Evolutionary conservation across 1,284 basidiomycete species (phyloP).

Genomic region (Neolentinus lepideus): DNA sequence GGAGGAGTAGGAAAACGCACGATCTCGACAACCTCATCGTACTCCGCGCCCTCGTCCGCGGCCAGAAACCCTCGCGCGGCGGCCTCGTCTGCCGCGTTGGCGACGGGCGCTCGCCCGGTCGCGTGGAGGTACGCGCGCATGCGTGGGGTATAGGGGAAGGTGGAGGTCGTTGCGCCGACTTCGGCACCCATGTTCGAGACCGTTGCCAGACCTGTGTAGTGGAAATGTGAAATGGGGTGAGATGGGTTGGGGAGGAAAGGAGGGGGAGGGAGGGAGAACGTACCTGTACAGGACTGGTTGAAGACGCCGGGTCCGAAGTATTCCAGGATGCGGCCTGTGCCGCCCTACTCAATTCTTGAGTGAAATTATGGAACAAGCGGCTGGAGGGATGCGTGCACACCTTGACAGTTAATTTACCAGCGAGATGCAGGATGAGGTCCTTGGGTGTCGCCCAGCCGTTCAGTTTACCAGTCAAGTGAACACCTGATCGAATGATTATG

Average conservation of each 20-base stretch:
- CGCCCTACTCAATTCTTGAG: constrained; percentile 59
- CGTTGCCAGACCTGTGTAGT: constrained; percentile 83
- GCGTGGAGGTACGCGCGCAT: constrained; percentile 91
- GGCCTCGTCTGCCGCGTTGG: constrained; percentile 83
- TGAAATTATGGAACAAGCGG: neutral
- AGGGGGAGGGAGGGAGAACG: neutral
- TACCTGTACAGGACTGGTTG: constrained; percentile 89
- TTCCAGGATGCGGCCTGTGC: constrained; percentile 94
- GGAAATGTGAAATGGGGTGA: too few relatives aligned
- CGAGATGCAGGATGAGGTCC: constrained; percentile 92
- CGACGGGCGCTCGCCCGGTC: constrained; percentile 86
- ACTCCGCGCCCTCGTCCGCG: constrained; percentile 89
- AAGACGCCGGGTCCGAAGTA: constrained; percentile 96
- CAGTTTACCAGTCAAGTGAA: constrained; percentile 86
- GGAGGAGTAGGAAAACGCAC: constrained; percentile 37
- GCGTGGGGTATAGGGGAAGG: constrained; percentile 89
- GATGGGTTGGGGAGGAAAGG: too few relatives aligned
- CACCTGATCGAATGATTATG: constrained; percentile 22
- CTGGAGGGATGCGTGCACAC: constrained; percentile 34
- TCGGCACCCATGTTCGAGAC: constrained; percentile 99
- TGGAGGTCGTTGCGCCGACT: constrained; percentile 96
- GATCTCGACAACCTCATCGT: constrained; percentile 93
- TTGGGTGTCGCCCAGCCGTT: constrained; percentile 95
- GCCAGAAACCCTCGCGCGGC: constrained; percentile 70
- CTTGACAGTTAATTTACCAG: constrained; percentile 91